Evolutionary conservation across 352 stramenopile genomes (phyloP).

Genomic region (Phytopythium mirpurense): DNA sequence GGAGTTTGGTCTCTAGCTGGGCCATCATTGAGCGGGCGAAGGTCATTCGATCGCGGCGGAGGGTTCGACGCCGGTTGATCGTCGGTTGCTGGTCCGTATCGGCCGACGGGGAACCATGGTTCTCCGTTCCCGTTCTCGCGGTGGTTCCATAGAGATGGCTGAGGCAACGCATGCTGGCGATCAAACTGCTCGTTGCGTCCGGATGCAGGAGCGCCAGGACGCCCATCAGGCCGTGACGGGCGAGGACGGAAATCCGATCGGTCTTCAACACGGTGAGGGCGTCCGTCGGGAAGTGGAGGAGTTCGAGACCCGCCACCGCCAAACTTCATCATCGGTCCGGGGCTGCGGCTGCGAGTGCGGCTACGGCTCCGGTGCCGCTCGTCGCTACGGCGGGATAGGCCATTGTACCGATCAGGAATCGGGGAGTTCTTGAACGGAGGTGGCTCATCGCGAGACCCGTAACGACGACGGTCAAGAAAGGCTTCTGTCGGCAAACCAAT

Average conservation of each 20-base stretch:
- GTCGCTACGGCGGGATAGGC: conserved; percentile 11
- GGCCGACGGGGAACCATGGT: not conserved
- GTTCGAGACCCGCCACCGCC: conserved; percentile 7
- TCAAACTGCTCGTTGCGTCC: conserved; percentile 43
- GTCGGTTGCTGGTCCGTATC: conserved; percentile 1
- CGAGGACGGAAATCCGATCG: conserved; percentile 11
- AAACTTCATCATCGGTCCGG: conserved; percentile 13
- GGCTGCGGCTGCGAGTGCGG: conserved; percentile 15
- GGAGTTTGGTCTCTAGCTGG: conserved; percentile 2
- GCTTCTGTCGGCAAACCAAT: conserved; percentile 1
- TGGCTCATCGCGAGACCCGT: conserved; percentile 11
- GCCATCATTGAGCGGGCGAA: conserved; percentile 6
- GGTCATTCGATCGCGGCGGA: conserved; percentile 3
- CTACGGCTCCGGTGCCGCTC: conserved; percentile 20
- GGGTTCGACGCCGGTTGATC: conserved; percentile 7
- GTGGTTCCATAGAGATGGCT: conserved; percentile 24
- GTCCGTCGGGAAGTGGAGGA: conserved; percentile 18
- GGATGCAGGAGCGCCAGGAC: conserved; percentile 28
- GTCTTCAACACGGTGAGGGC: conserved; percentile 17
- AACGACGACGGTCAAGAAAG: conserved; percentile 9
- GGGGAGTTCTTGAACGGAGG: conserved; percentile 8
- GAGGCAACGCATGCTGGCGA: conserved; percentile 30
- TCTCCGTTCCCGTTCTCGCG: conserved; percentile 12
- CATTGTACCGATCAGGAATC: conserved; percentile 11
- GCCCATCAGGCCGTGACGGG: conserved; percentile 17